These are phyloP conservation scores for Daldinia eschscholtzii DNA, from an alignment of 2,329 filamentous ascomycete genomes.

Conservation along the genomic window DNA sequence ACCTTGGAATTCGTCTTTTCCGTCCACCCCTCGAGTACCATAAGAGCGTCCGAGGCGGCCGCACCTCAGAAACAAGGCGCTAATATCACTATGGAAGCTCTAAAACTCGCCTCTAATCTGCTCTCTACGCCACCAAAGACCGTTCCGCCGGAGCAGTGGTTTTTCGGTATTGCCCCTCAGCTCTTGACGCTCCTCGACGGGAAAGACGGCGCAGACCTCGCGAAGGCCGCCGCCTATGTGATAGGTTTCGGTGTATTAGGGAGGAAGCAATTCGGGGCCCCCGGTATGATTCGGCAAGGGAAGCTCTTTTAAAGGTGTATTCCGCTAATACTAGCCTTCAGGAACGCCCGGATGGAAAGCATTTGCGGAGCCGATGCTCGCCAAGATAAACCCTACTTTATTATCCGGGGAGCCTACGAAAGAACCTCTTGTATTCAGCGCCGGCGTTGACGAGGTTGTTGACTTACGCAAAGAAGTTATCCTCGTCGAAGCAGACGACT, in stretches of 20 bases:
- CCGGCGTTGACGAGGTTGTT: constrained; percentile 56
- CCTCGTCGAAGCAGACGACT: constrained; percentile 61
- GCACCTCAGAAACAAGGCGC: constrained; percentile 68
- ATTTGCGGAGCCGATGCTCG: constrained; percentile 71
- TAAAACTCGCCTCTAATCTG: constrained; percentile 72
- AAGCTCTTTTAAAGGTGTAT: constrained; percentile 5
- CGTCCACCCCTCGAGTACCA: constrained; percentile 69
- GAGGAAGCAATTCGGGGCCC: constrained; percentile 72
- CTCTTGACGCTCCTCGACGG: constrained; percentile 73
- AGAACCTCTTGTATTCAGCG: constrained; percentile 46
- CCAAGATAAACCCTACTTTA: constrained; percentile 61
- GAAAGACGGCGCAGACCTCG: constrained; percentile 67
- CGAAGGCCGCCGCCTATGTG: constrained; percentile 70
- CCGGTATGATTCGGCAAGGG: constrained; percentile 59
- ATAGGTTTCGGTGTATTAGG: constrained; percentile 77
- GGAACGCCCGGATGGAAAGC: constrained; percentile 71
- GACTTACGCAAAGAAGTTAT: constrained; percentile 60
- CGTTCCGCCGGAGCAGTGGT: constrained; percentile 70
- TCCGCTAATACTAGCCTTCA: constrained; percentile 47
- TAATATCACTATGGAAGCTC: constrained; percentile 75
- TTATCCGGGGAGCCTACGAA: constrained; percentile 46
- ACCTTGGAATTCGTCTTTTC: constrained; percentile 79
- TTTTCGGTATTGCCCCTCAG: constrained; percentile 70
- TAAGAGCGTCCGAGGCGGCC: constrained; percentile 56
- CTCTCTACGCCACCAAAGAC: constrained; percentile 70